phyloP scores from a whole-genome alignment of 2,329 filamentous ascomycete species.

The Blumeria hordei region DNA sequence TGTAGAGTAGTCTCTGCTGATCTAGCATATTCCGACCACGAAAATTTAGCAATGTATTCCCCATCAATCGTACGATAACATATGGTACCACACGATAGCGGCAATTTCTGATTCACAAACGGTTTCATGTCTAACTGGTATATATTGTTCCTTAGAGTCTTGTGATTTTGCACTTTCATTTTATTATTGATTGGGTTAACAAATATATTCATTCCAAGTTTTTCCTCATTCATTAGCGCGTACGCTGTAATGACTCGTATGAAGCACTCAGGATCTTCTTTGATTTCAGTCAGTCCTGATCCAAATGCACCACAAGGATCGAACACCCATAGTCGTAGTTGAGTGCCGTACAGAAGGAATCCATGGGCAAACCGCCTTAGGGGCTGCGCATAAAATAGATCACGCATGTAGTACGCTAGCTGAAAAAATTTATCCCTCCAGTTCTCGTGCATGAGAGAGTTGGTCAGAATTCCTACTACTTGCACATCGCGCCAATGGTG shows the following conservation, averaged over 20 bases:
- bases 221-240: slow-evolving; percentile 2
- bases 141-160: no score
- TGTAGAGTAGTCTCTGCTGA: no score
- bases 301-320: slow-evolving; percentile 15
- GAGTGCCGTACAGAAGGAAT: slow-evolving; percentile 10
- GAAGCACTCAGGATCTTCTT: slow-evolving; percentile 13
- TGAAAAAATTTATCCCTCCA: no score
- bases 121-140: no score
- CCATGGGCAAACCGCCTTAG: neutral
- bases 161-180: no score
- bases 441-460: no score
- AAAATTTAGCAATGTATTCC: slow-evolving; percentile 15
- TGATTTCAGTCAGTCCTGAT: slow-evolving; percentile 13
- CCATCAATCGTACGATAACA: slow-evolving; percentile 7
- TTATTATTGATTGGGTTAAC: no score
- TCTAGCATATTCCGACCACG: slow-evolving; percentile 5
- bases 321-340: slow-evolving; percentile 15
- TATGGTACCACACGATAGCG: slow-evolving; percentile 7
- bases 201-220: no score
- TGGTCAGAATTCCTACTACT: no score
- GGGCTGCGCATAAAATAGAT: no score
- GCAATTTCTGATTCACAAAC: neutral
- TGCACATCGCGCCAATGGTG: no score
- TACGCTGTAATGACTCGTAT: slow-evolving; percentile 13
- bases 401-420: no score